phyloP scores from a whole-genome alignment of 495 filamentous ascomycete species.

The Friedmanniomyces simplex region DNA sequence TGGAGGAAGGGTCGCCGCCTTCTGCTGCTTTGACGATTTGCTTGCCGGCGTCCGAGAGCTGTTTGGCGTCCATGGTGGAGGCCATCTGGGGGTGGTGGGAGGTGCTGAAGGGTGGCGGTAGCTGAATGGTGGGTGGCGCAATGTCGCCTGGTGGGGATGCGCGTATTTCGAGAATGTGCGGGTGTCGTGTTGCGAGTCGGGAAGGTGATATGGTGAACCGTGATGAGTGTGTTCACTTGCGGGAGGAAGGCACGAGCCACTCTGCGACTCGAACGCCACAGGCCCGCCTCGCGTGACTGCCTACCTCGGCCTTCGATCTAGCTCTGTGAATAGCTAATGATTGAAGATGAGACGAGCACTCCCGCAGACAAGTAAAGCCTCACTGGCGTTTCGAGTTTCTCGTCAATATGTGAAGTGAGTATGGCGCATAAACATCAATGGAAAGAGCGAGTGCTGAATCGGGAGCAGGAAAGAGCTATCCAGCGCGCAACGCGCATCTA shows the following conservation, averaged over 20 bases:
- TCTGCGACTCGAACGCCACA: not conserved
- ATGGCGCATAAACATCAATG: not conserved
- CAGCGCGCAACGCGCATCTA: not conserved
- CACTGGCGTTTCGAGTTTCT: not conserved
- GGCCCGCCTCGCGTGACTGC: too few species aligned
- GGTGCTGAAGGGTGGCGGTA: not conserved
- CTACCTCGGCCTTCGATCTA: not conserved
- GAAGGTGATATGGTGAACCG: too few species aligned
- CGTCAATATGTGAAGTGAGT: not conserved
- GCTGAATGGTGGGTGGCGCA: not conserved
- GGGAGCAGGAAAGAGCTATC: not conserved
- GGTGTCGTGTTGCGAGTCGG: too few species aligned
- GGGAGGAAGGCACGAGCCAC: too few species aligned
- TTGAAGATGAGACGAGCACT: not conserved
- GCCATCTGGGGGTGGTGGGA: conserved; percentile 1
- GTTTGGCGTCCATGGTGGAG: conserved; percentile 62
- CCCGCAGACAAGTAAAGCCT: not conserved
- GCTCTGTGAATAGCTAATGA: not conserved
- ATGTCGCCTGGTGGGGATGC: not conserved
- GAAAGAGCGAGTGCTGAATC: not conserved
- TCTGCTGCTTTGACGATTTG: conserved; percentile 66
- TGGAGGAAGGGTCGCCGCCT: conserved; percentile 52
- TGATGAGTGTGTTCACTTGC: not conserved
- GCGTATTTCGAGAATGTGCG: not conserved
- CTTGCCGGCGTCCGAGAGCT: conserved; percentile 61